These are phyloP conservation scores for Fusarium concolor DNA, from an alignment of 2,329 filamentous ascomycete genomes.

Conservation along the genomic window DNA sequence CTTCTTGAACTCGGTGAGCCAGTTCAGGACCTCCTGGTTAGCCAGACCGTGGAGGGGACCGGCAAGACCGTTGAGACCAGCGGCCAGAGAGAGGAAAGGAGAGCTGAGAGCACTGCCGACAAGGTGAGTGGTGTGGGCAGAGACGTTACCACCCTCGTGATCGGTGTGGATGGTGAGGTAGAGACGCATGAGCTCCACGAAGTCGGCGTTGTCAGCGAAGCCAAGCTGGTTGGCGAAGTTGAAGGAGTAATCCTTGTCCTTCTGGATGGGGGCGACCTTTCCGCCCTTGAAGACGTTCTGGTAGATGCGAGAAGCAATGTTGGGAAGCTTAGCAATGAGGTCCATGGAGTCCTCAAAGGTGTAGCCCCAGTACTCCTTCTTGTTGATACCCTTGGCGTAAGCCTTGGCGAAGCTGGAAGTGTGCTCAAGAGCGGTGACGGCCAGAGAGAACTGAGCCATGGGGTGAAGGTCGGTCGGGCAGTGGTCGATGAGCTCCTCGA, in stretches of 20 bases:
- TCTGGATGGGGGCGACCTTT: constrained; percentile 95
- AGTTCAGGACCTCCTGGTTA: constrained; percentile 99
- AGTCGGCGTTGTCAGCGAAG: constrained; percentile 94
- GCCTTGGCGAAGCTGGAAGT: constrained; percentile 98
- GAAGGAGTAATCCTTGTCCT: constrained; percentile 99
- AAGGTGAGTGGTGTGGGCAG: constrained; percentile 97
- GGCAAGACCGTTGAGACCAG: constrained; percentile 97
- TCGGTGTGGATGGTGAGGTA: constrained; percentile 99
- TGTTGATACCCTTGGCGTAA: constrained; percentile 98
- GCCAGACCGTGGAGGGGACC: constrained; percentile 98
- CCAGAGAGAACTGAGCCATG: constrained; percentile 99
- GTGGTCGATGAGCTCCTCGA: constrained; percentile 99
- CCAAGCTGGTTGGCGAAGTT: constrained; percentile 99
- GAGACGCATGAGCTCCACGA: constrained; percentile 97
- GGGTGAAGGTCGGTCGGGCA: constrained; percentile 99
- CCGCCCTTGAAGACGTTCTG: constrained; percentile 99
- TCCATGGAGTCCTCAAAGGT: constrained; percentile 99
- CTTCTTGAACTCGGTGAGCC: constrained; percentile 99
- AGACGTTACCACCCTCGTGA: constrained; percentile 99
- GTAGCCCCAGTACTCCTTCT: constrained; percentile 99
- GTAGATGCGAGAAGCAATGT: constrained; percentile 98
- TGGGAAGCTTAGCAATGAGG: constrained; percentile 98
- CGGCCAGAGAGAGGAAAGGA: constrained; percentile 94
- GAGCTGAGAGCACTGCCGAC: constrained; percentile 97
- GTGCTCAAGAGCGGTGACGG: constrained; percentile 97